Conservation (phyloP, 495 filamentous ascomycete species). For the Neurospora tetraspora region DNA sequence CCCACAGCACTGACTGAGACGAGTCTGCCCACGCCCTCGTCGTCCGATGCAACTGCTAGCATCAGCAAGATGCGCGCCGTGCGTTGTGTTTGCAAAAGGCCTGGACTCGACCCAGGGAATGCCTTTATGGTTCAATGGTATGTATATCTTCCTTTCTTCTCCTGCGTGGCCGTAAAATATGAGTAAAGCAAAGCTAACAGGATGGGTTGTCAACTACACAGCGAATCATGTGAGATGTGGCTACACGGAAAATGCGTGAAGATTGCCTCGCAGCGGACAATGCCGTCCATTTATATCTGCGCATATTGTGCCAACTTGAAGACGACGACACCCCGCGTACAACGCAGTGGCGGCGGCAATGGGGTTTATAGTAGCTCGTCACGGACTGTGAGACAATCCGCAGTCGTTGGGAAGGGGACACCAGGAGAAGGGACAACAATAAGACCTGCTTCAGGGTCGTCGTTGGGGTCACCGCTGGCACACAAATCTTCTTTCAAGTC, state of each 20-base stretch:
- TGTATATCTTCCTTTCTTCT: conserved; percentile 11
- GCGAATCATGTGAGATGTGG: conserved; percentile 81
- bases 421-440: not conserved
- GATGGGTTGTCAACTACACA: conserved; percentile 17
- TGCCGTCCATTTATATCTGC: conserved; percentile 72
- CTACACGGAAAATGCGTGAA: conserved; percentile 73
- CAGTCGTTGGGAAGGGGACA: not conserved
- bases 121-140: conserved; percentile 82
- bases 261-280: conserved; percentile 45
- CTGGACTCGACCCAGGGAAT: conserved; percentile 36
- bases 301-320: conserved; percentile 56
- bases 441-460: not conserved
- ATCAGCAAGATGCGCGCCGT: conserved; percentile 40
- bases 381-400: not conserved
- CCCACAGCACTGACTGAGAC: conserved; percentile 61
- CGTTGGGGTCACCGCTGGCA: conserved; percentile 44
- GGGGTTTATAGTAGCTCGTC: not conserved
- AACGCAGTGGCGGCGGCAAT: conserved; percentile 9
- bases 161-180: not conserved
- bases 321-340: not conserved
- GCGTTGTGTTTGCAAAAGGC: conserved; percentile 62
- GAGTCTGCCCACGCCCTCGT: conserved; percentile 52
- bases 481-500: conserved; percentile 52
- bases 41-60: conserved; percentile 35
- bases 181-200: conserved; percentile 5